Evolutionary conservation across 495 filamentous ascomycete species (phyloP).

Genomic region (Daldinia bambusicola): DNA sequence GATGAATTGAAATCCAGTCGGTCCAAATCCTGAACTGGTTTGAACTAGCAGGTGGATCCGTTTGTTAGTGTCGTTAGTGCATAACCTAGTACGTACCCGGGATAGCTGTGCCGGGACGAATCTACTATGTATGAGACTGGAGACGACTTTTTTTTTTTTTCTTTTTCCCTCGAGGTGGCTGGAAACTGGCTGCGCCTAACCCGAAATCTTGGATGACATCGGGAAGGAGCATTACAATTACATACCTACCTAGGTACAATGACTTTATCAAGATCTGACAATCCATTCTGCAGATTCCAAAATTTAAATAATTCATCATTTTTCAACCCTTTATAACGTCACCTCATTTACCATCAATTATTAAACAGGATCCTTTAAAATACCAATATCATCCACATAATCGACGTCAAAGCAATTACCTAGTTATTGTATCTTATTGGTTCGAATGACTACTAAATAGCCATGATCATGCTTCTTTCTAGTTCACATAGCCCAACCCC

Average conservation of each 20-base stretch:
- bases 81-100: background rate
- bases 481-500: too few relatives aligned
- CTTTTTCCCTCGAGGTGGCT: background rate
- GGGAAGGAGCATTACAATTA: constrained; percentile 2
- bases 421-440: too few relatives aligned
- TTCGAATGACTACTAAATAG: too few relatives aligned
- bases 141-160: background rate
- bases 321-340: background rate
- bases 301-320: too few relatives aligned
- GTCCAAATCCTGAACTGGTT: constrained; percentile 32
- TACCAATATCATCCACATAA: too few relatives aligned
- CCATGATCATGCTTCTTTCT: too few relatives aligned
- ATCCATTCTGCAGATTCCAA: background rate
- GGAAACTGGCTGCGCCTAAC: background rate
- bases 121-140: background rate
- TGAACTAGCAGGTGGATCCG: constrained; percentile 4
- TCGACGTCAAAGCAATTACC: too few relatives aligned
- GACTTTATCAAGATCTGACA: background rate
- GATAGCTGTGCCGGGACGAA: background rate
- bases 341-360: background rate
- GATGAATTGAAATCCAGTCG: constrained; percentile 20
- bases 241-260: background rate
- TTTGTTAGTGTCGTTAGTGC: too few relatives aligned
- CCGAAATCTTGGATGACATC: background rate
- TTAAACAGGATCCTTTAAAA: background rate